Evolutionary conservation across 192 early-diverging fungal species (phyloP), one percentile per base, ranked within the genome.

Genomic region (Physocladia obscura): DNA sequence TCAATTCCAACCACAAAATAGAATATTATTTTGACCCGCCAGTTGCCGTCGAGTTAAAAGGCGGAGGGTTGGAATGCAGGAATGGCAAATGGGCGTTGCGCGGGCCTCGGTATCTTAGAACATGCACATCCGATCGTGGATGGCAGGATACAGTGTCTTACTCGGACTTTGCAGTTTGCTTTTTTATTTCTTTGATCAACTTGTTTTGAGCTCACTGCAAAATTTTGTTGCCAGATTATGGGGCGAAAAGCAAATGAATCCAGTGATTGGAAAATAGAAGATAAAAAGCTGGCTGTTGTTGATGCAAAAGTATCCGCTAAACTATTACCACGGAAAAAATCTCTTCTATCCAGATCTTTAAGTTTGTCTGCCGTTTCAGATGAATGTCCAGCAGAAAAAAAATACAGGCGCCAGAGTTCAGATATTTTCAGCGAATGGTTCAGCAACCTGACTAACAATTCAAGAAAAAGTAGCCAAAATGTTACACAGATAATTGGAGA

Each of bases 21-120:
- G 34, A 65, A 49, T 49, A 31, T 22, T 65, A 6, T 22, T 65
- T 65, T 51, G 63, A 65, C 34, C 63, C 63, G 35, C 63, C 63
- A 1, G 15, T 65, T 35, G 49, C 63, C 2, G 63, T 65, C 2
- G 63, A 65, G 48, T 24, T 65, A 1, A 65, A 65, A 30, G 63
- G 63, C 4, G 63, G 63, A 3, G 63, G 63, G 4, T 65, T 65
- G 19, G 63, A 65, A 52, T 21, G 49, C 29, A n/a, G 63, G 1
- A 24, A 49, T 29, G 32, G 30, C 32, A 21, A 34, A 27, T 65
- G 63, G 63, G 47, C 49, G 6, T 26, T 65, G 24, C 63, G 63
- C 0, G 63, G 63, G 6, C 63, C 63, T 5, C 47, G 63, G 36
- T 65, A 52, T 34, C 29, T 65, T 5, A n/a, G 63, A n/a, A 49